Evolutionary conservation across 139 green algal genomes (phyloP).

Genomic region (Volvox reticuliferus): DNA sequence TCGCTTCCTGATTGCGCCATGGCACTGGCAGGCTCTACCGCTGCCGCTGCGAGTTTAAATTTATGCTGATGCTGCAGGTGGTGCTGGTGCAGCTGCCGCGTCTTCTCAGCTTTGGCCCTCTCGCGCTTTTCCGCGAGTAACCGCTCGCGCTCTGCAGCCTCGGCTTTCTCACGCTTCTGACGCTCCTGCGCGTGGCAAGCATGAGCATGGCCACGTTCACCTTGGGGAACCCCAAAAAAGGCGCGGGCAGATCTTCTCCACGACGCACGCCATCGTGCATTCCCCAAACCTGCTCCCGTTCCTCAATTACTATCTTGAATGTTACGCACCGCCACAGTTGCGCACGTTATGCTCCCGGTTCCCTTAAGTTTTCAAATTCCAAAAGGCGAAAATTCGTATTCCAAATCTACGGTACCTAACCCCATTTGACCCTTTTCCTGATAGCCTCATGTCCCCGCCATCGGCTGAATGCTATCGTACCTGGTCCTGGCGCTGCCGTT

Average conservation of each 20-base stretch:
- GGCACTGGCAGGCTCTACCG: neutral
- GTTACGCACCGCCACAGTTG: too few species aligned
- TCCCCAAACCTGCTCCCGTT: too few species aligned
- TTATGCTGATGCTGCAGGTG: conserved; percentile 21
- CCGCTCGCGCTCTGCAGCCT: conserved; percentile 63
- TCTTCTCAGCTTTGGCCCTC: conserved; percentile 39
- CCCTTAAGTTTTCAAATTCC: too few species aligned
- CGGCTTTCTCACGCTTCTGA: conserved; percentile 55
- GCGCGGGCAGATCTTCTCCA: too few species aligned
- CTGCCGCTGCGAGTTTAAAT: neutral
- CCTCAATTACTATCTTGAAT: too few species aligned
- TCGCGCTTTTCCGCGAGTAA: conserved; percentile 60
- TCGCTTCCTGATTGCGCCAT: neutral
- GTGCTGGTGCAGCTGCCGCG: conserved; percentile 26
- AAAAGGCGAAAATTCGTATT: too few species aligned
- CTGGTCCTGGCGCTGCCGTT: conserved; percentile 33
- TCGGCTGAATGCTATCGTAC: neutral
- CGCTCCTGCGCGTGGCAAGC: conserved; percentile 52
- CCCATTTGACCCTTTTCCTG: too few species aligned
- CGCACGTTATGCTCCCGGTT: too few species aligned
- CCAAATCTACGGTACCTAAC: too few species aligned
- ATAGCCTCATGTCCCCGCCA: too few species aligned
- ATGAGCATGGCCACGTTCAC: neutral
- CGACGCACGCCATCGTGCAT: too few species aligned
- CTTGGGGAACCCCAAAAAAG: too few species aligned